Conservation (phyloP, 78 protist genomes). For the Dictyostelium intermedium region DNA sequence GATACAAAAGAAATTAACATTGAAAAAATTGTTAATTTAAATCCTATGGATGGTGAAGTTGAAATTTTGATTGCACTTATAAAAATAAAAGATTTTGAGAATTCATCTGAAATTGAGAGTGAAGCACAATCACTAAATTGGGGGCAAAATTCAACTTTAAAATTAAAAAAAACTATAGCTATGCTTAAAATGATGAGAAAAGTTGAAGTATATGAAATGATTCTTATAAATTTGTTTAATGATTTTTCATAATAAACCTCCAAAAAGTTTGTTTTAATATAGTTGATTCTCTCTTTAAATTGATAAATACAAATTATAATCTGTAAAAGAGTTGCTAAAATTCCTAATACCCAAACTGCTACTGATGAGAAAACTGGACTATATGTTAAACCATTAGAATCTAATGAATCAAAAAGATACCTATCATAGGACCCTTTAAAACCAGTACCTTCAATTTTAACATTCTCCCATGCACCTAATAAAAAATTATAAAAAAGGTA, state of each 20-base stretch:
- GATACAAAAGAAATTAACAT: background rate
- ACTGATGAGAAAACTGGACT: background rate
- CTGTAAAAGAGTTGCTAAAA: background rate
- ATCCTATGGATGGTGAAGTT: background rate
- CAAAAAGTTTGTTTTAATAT: background rate
- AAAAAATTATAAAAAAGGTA: no score
- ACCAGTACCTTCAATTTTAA: background rate
- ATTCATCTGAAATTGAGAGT: background rate
- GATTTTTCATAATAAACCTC: background rate
- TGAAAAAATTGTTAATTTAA: background rate
- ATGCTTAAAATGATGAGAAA: background rate
- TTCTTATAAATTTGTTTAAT: background rate
- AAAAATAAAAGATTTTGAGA: background rate
- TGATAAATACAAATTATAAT: background rate
- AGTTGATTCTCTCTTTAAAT: background rate
- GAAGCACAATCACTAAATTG: background rate
- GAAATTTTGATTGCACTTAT: background rate
- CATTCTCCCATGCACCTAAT: background rate
- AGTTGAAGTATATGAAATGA: background rate
- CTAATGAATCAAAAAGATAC: background rate
- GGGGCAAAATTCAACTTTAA: background rate
- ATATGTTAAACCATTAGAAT: background rate
- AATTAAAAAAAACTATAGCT: background rate
- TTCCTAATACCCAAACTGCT: background rate
- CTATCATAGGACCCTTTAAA: background rate